Evolutionary conservation across 805 yeast species (phyloP).

Genomic region (Pichia manshurica): DNA sequence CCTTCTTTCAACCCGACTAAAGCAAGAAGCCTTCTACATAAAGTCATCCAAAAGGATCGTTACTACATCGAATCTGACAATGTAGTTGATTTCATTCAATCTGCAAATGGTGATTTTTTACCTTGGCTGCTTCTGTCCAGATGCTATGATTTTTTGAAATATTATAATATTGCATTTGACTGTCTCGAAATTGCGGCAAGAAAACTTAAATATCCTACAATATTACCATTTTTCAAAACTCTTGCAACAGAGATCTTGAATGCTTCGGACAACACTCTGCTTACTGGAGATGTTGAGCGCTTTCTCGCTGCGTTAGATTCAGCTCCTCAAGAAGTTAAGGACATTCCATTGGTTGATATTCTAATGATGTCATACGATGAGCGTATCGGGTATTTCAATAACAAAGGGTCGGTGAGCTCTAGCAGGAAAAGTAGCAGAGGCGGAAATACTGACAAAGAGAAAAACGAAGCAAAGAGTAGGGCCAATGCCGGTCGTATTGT

Average conservation of each 20-base stretch:
- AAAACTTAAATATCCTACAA: slow-evolving; percentile 6
- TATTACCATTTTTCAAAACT: slow-evolving; percentile 5
- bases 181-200: slow-evolving; percentile 43
- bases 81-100: slow-evolving; percentile 13
- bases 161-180: slow-evolving; percentile 49
- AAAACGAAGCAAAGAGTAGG: background rate
- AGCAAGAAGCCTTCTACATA: slow-evolving; percentile 35
- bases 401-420: background rate
- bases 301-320: slow-evolving; percentile 5
- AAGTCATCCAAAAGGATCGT: slow-evolving; percentile 15
- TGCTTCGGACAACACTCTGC: background rate
- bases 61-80: slow-evolving; percentile 1
- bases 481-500: background rate
- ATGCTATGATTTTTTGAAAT: slow-evolving; percentile 42
- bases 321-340: background rate
- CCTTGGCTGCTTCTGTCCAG: slow-evolving; percentile 54
- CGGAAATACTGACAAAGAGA: background rate
- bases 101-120: slow-evolving; percentile 41
- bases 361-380: slow-evolving; percentile 6
- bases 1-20: slow-evolving; percentile 29
- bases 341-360: slow-evolving; percentile 2
- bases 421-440: background rate
- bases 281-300: background rate
- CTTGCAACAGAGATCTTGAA: background rate
- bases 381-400: slow-evolving; percentile 3